Conservation (phyloP, 441 rosid species). For the Euphorbia neoarborescens region DNA sequence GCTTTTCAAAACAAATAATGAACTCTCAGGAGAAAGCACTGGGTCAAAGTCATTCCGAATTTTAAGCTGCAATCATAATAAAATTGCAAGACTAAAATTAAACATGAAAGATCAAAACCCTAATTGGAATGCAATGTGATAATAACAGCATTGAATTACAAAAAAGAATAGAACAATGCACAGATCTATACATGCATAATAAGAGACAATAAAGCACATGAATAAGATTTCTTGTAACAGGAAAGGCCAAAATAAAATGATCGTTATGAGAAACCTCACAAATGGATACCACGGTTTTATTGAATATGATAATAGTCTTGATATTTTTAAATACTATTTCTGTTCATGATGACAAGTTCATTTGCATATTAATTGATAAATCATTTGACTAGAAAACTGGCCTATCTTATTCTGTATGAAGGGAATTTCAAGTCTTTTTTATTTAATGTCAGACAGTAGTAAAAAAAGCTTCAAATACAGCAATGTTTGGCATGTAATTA, state of each 20-base stretch:
- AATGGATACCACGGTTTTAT: neutral
- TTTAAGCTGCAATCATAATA: constrained; percentile 58
- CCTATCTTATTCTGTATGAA: neutral
- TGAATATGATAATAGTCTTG: neutral
- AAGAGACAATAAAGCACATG: neutral
- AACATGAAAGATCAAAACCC: constrained; percentile 2
- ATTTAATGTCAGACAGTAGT: neutral
- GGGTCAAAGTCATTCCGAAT: constrained; percentile 99
- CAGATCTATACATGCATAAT: neutral
- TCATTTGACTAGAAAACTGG: neutral
- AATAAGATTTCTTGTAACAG: neutral
- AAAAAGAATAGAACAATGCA: neutral
- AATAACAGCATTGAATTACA: constrained; percentile 8
- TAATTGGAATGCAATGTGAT: constrained; percentile 4
- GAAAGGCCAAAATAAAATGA: neutral
- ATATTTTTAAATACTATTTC: neutral
- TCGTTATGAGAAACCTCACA: constrained; percentile 4
- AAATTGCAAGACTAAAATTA: constrained; percentile 15
- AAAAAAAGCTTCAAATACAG: neutral
- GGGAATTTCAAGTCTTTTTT: neutral
- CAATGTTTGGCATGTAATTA: neutral
- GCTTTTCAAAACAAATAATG: constrained; percentile 92
- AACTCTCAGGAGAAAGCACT: constrained; percentile 99
- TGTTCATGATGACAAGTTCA: neutral
- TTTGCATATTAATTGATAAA: neutral